A percentile compares a stretch with the other conserved stretches of the same genome.
Conservation (phyloP, 1,284 basidiomycete genomes). For the Anthracocystis panici-leucophaei region DNA sequence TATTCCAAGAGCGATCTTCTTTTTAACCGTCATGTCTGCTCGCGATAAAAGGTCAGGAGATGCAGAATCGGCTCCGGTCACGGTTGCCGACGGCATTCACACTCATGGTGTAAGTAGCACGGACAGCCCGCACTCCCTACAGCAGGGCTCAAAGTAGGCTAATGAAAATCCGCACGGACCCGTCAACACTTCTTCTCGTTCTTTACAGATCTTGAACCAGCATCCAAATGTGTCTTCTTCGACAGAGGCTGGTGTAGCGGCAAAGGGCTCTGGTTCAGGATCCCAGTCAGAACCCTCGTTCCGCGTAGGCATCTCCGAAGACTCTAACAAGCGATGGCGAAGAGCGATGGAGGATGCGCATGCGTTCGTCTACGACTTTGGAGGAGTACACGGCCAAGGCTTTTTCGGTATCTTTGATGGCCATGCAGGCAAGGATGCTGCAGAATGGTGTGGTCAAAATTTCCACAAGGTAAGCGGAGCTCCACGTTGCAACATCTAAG, state of each 20-base stretch:
- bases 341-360: slow-evolving; percentile 98
- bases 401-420: slow-evolving; percentile 99
- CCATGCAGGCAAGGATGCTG: slow-evolving; percentile 97
- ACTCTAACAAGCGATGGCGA: slow-evolving; percentile 83
- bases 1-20: neutral
- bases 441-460: slow-evolving; percentile 97
- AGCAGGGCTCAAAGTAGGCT: neutral
- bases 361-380: slow-evolving; percentile 94
- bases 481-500: neutral
- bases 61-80: slow-evolving; percentile 40
- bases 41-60: slow-evolving; percentile 34
- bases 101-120: slow-evolving; percentile 36
- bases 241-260: slow-evolving; percentile 3
- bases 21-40: slow-evolving; percentile 26
- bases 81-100: slow-evolving; percentile 29
- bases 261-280: slow-evolving; percentile 7
- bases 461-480: slow-evolving; percentile 84
- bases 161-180: neutral
- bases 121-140: neutral
- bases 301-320: slow-evolving; percentile 87
- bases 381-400: slow-evolving; percentile 88
- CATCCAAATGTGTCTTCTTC: slow-evolving; percentile 26
- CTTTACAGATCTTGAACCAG: slow-evolving; percentile 40
- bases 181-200: neutral
- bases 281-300: slow-evolving; percentile 65